Base-by-base conservation (phyloP, 805 yeast genomes). In the Saturnispora diversa region DNA sequence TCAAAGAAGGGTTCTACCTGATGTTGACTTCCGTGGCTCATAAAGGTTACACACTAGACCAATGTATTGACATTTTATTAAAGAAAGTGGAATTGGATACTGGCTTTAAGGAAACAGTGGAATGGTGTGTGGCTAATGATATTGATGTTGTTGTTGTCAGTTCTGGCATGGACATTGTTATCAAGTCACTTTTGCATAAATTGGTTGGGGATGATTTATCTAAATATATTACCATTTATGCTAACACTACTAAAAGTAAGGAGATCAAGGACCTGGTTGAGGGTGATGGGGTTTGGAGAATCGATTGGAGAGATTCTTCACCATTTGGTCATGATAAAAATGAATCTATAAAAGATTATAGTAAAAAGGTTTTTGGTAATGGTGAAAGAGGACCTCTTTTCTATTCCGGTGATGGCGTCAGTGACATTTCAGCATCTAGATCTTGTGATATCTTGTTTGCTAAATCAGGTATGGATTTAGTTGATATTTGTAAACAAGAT, bases 351-450 rank as follows among this genome's bases (percentile, higher is more conserved):
- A 70, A 74, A 42, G 68, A 69, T 37, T 69, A 66, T 47, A 41
- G 50, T 40, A 36, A 48, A 59, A 68, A 44, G 55, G 38, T 37
- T 22, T 39, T 53, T 40, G 45, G 49, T 16, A 39, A 40, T 9
- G 37, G 60, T 16, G 69, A 74, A 36, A 15, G 24, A 12, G 95
- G 94, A 12, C 66, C 68, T 29, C 70, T 86, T 51, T 85, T 90
- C 59, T 92, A 92, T 68, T 84, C 95, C 55, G 99, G 99, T 44
- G 99, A 92, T 60, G 99, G 99, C 48, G 96, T 92, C 24, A 80
- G 94, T 34, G 99, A 92, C 61, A 68, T 92, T 51, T 76, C 86
- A 43, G 98, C 98, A 19, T 97, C 97, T 19, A 80, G 83, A 56
- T 96, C 92, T 62, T 87, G 98, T 30, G 90, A 92, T 60, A 68